Base-by-base conservation (phyloP, 441 rosid species). In the Euphorbia corollata region DNA sequence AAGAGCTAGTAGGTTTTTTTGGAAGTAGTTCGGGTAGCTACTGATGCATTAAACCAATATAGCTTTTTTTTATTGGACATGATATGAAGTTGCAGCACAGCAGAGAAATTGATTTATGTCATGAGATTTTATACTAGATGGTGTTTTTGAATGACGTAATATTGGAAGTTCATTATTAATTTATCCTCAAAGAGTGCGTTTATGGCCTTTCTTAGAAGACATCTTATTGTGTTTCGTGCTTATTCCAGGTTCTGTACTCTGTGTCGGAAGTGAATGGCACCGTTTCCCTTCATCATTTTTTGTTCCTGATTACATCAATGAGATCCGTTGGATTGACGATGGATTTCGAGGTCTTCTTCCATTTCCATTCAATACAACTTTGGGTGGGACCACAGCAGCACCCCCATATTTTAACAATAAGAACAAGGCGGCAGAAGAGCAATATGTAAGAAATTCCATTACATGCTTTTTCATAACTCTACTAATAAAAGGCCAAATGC, bases 221-320 rank as follows among this genome's bases (percentile, higher is more conserved):
- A 0, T 64, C 41, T 7, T 22, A 43, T 9, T 38, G 60, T 27
- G 34, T 57, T 32, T 69, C 30, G n/a, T 57, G 5, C 63, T 30
- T 13, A 18, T 68, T 55, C 59, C 83, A 93, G 99, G 95, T 73
- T 83, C 99, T 68, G 89, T 86, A 58, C 81, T 93, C 63, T 93
- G 99, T 74, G 89, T 91, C 77, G 96, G 97, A 82, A 86, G 96
- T 75, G 99, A 93, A 75, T 86, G 99, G 97, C 99, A 93, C 74
- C 96, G 99, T 45, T 87, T 79, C 74, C 96, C 95, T 10, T 89
- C 99, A 30, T 93, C 97, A 22, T 93, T 93, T 79, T 87, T 91
- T 36, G 78, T 93, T 67, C 99, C 99, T 41, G 75, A 76, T 59
- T 91, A 67, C 73, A 63, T 93, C 7, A 69, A 85, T 70, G 85